Base-by-base conservation (phyloP, 2,329 filamentous ascomycete species). In the Fusarium sp. region DNA sequence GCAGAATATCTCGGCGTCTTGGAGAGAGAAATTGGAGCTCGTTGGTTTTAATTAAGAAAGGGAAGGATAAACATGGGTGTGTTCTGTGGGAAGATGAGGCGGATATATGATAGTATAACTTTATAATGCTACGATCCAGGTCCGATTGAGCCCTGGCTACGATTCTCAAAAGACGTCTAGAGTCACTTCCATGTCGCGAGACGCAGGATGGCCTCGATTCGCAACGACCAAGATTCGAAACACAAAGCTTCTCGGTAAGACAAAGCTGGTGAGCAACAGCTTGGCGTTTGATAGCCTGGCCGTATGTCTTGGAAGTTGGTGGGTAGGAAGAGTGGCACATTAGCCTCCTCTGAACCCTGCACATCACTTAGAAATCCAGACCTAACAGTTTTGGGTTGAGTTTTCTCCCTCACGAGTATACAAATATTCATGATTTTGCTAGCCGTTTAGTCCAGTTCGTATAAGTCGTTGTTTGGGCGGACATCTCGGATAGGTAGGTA, bases 101-200 rank as follows among this genome's bases (percentile, higher is more conserved):
- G 33, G 42, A 58, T 49, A 66, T 72, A 67, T 62, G 65, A 74
- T 69, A 73, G 66, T 74, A 74, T 62, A 70, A 66, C 63, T 68
- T 69, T 73, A 61, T 51, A 74, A 74, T 74, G 62, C 61, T 71
- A 74, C 54, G 68, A 56, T 57, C 71, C 70, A 53, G 72, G 66
- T 49, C 61, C 46, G 60, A 54, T 54, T 57, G 57, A 52, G 57
- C 58, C 72, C 70, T 67, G 68, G 68, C 33, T 74, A 74, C 63
- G 70, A 74, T 74, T 74, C 72, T 71, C 44, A 42, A 58, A 37
- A 20, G 23, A 60, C 34, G 15, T 13, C 41, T 36, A 12, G 13
- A 47, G 18, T 34, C n/a, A 16, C 23, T 41, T 5, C 15, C 47
- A 13, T 20, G 20, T 37, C 31, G 31, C 13, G 13, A 15, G 23